A percentile compares a stretch with the other conserved stretches of the same genome.
These are phyloP conservation scores for Suillus brevipes DNA, from an alignment of 768 basidiomycete species.

Conservation along the genomic window DNA sequence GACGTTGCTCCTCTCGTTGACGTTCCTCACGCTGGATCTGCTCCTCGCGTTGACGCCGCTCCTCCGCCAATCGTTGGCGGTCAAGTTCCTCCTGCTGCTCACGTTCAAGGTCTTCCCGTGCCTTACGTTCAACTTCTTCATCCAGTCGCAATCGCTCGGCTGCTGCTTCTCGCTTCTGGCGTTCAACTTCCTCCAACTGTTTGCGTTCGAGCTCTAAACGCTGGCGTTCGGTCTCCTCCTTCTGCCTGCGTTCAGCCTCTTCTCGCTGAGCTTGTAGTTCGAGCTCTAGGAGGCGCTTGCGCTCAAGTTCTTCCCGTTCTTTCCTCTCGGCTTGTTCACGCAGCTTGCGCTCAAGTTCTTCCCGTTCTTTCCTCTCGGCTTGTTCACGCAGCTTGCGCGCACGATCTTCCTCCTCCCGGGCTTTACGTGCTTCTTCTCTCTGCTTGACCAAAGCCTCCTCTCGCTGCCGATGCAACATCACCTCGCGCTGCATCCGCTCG, in stretches of 20 bases:
- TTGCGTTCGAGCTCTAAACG: conserved; percentile 21
- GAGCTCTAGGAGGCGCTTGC: conserved; percentile 5
- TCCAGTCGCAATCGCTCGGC: conserved; percentile 8
- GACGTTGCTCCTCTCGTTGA: neutral
- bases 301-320: conserved; percentile 13
- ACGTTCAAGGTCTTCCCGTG: neutral
- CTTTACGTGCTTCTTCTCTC: conserved; percentile 12
- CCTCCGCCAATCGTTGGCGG: neutral
- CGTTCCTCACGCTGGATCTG: neutral
- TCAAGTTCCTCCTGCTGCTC: neutral
- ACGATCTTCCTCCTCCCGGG: conserved; percentile 3
- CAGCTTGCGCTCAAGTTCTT: conserved; percentile 9
- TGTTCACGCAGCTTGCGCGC: neutral
- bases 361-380: conserved; percentile 12
- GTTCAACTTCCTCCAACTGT: conserved; percentile 11
- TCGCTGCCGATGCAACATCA: conserved; percentile 9
- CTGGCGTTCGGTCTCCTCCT: conserved; percentile 20
- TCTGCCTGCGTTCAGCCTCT: conserved; percentile 11
- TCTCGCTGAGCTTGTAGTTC: conserved; percentile 1
- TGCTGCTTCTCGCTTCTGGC: conserved; percentile 9
- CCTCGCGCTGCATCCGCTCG: conserved; percentile 48
- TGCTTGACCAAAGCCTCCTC: conserved; percentile 11
- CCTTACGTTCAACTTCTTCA: conserved; percentile 4
- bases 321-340: conserved; percentile 8
- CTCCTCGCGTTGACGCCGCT: conserved; percentile 1